phyloP scores from a whole-genome alignment of 371 early-diverging fungal species.

The Syncephalastrum racemosum region DNA sequence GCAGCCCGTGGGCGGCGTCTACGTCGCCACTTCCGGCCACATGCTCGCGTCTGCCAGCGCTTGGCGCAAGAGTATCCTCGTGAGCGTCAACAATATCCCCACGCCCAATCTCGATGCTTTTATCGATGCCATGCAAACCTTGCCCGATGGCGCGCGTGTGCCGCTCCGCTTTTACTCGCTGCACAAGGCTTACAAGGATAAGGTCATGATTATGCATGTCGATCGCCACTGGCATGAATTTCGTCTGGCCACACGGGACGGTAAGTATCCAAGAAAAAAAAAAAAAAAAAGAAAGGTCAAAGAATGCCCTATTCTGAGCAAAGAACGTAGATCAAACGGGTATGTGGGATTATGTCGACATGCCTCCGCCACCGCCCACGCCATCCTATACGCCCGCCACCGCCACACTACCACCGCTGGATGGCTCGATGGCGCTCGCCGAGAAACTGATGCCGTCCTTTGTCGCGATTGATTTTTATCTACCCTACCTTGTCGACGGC shows the following conservation, averaged over 20 bases:
- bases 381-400: constrained; percentile 57
- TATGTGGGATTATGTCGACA: constrained; percentile 74
- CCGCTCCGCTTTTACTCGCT: constrained; percentile 78
- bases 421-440: constrained; percentile 46
- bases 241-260: constrained; percentile 77
- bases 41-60: constrained; percentile 62
- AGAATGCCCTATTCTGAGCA: background rate
- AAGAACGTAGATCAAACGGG: constrained; percentile 62
- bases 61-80: constrained; percentile 63
- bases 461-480: constrained; percentile 67
- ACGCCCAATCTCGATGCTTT: constrained; percentile 81
- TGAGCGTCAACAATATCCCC: constrained; percentile 64
- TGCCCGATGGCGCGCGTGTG: constrained; percentile 79
- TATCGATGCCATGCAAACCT: constrained; percentile 54
- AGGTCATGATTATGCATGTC: constrained; percentile 73
- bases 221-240: constrained; percentile 86
- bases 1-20: constrained; percentile 76
- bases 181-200: constrained; percentile 62
- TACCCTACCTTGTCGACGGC: constrained; percentile 74
- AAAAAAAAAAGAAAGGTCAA: constrained; percentile 1
- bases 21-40: constrained; percentile 74
- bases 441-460: constrained; percentile 65
- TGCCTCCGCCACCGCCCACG: constrained; percentile 61
- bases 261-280: constrained; percentile 26
- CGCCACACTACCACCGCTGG: constrained; percentile 61